phyloP scores from a whole-genome alignment of 495 filamentous ascomycete species.

The Hypomontagnella monticulosa region DNA sequence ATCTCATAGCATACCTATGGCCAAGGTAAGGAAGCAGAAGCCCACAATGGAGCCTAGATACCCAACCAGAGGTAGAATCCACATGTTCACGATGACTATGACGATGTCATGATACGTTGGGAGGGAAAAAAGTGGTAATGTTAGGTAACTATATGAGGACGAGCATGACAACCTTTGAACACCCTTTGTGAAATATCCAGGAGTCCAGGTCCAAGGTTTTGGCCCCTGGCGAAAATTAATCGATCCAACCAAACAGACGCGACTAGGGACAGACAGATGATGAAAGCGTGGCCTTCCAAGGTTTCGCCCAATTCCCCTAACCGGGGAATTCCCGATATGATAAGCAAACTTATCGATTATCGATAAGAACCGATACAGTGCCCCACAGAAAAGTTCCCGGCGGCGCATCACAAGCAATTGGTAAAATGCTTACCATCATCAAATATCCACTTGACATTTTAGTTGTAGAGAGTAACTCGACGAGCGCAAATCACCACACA shows the following conservation, averaged over 20 bases:
- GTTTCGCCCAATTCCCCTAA: slow-evolving; percentile 25
- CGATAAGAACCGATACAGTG: slow-evolving; percentile 29
- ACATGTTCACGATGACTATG: slow-evolving; percentile 66
- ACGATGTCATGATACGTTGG: slow-evolving; percentile 29
- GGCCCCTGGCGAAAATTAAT: neutral
- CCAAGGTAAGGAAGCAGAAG: slow-evolving; percentile 91
- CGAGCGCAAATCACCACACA: neutral
- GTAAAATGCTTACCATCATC: slow-evolving; percentile 10
- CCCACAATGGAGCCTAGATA: slow-evolving; percentile 88
- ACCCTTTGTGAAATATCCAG: neutral
- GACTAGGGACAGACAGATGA: neutral
- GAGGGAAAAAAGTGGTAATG: neutral
- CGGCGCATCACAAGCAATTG: slow-evolving; percentile 19
- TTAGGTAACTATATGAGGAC: slow-evolving; percentile 11
- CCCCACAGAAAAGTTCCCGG: slow-evolving; percentile 26
- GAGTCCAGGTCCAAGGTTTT: neutral
- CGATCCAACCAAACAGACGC: slow-evolving; percentile 3
- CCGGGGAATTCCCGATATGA: slow-evolving; percentile 14
- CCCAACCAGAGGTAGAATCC: slow-evolving; percentile 89
- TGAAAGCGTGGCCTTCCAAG: slow-evolving; percentile 36
- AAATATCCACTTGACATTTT: neutral
- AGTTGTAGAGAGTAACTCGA: neutral
- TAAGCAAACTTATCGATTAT: too few relatives aligned
- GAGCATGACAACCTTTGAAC: slow-evolving; percentile 9
- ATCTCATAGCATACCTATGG: slow-evolving; percentile 73